phyloP scores from a whole-genome alignment of 2,329 filamentous ascomycete genomes.

The Fusarium torreyae region DNA sequence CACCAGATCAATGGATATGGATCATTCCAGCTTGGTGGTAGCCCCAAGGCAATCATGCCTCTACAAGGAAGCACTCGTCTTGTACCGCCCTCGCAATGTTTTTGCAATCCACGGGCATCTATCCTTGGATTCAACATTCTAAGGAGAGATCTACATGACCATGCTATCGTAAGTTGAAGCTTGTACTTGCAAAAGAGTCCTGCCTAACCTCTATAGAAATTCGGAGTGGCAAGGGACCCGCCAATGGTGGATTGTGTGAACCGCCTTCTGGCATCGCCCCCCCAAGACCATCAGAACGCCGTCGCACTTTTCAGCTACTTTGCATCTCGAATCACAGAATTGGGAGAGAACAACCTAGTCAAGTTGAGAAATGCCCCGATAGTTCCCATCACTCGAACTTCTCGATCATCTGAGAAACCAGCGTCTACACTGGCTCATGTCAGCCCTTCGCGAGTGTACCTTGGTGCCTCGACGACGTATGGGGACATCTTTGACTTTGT shows the following conservation, averaged over 20 bases:
- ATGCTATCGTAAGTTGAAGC: conserved; percentile 72
- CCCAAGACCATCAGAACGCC: conserved; percentile 76
- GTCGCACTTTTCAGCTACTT: conserved; percentile 86
- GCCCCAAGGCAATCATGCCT: conserved; percentile 77
- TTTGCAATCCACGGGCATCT: conserved; percentile 82
- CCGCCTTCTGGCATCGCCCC: conserved; percentile 79
- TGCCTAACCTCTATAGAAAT: conserved; percentile 67
- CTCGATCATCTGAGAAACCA: conserved; percentile 59
- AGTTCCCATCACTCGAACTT: conserved; percentile 73
- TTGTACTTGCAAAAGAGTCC: neutral
- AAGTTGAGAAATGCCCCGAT: conserved; percentile 77
- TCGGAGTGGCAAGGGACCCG: conserved; percentile 88
- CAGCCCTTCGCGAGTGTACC: conserved; percentile 81
- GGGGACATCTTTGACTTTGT: conserved; percentile 97
- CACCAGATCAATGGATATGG: conserved; percentile 84
- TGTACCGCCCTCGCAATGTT: conserved; percentile 83
- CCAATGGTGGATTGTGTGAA: conserved; percentile 83
- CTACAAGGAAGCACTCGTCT: conserved; percentile 78
- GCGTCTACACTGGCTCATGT: conserved; percentile 58
- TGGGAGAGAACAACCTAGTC: conserved; percentile 73
- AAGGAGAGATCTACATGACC: conserved; percentile 79
- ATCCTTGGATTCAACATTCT: conserved; percentile 87
- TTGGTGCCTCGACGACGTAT: conserved; percentile 80
- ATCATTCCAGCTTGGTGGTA: conserved; percentile 70
- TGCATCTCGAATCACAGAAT: conserved; percentile 80